phyloP scores from a whole-genome alignment of 2,329 filamentous ascomycete species.

The Verticillium nubilum region DNA sequence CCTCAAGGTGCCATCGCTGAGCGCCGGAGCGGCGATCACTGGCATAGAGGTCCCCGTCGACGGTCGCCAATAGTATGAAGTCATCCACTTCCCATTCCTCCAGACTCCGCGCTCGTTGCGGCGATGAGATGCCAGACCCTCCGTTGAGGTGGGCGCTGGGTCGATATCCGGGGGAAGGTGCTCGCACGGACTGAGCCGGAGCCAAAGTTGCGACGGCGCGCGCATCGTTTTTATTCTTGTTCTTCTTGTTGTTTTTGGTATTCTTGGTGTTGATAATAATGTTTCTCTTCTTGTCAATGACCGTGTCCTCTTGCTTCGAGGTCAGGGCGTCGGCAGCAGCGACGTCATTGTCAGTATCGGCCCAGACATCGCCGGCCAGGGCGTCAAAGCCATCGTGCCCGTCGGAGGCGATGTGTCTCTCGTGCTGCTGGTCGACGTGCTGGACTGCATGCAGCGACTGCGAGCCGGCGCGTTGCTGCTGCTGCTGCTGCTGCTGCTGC shows the following conservation, averaged over 20 bases:
- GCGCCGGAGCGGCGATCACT: slow-evolving; percentile 81
- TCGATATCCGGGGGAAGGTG: slow-evolving; percentile 67
- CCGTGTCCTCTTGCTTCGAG: slow-evolving; percentile 7
- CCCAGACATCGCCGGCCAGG: slow-evolving; percentile 20
- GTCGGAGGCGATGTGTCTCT: slow-evolving; percentile 2
- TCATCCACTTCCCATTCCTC: slow-evolving; percentile 99
- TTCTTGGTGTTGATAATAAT: slow-evolving; percentile 20
- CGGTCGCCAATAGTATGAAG: slow-evolving; percentile 99
- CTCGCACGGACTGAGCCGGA: slow-evolving; percentile 94
- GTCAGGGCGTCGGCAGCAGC: slow-evolving; percentile 9
- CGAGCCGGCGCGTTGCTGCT: slow-evolving; percentile 24
- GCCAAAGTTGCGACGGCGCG: slow-evolving; percentile 97
- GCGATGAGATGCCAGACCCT: slow-evolving; percentile 67
- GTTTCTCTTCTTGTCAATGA: slow-evolving; percentile 19
- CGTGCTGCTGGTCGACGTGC: slow-evolving; percentile 4
- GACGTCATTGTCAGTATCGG: slow-evolving; percentile 20
- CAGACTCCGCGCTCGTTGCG: slow-evolving; percentile 91
- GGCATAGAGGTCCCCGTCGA: slow-evolving; percentile 94
- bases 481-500: slow-evolving; percentile 54
- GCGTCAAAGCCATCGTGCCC: slow-evolving; percentile 17
- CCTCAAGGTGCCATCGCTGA: slow-evolving; percentile 78
- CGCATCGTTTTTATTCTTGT: slow-evolving; percentile 59
- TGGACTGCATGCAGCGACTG: slow-evolving; percentile 5
- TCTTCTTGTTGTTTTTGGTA: slow-evolving; percentile 21
- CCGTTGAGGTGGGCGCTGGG: slow-evolving; percentile 48